These are phyloP conservation scores for Candida railenensis DNA, from an alignment of 805 yeast genomes.

Conservation along the genomic window DNA sequence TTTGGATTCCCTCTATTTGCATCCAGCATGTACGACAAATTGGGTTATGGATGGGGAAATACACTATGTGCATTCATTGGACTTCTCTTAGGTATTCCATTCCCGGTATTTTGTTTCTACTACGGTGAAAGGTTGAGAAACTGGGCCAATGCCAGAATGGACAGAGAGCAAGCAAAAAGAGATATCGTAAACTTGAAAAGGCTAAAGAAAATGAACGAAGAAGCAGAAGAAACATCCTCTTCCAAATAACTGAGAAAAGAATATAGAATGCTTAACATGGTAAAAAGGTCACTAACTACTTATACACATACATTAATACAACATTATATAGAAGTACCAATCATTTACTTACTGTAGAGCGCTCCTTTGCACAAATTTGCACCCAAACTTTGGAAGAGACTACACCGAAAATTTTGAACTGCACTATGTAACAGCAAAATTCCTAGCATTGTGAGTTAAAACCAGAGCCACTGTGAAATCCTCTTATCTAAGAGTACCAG, in stretches of 20 bases:
- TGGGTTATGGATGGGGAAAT: constrained; percentile 74
- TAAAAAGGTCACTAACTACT: too few species aligned
- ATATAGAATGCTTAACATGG: too few species aligned
- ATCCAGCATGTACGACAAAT: constrained; percentile 48
- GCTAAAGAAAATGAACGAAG: constrained; percentile 19
- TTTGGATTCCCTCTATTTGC: constrained; percentile 71
- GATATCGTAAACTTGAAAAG: constrained; percentile 42
- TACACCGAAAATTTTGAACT: too few species aligned
- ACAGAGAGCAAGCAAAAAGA: constrained; percentile 43
- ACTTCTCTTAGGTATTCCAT: constrained; percentile 61
- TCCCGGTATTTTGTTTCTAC: constrained; percentile 56
- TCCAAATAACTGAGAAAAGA: neutral
- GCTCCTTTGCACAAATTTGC: neutral
- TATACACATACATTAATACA: too few species aligned
- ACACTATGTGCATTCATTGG: constrained; percentile 60
- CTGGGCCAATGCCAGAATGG: constrained; percentile 57
- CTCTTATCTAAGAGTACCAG: too few species aligned
- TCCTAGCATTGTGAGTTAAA: too few species aligned
- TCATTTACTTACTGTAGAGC: too few species aligned
- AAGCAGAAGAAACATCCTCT: neutral
- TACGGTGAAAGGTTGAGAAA: constrained; percentile 57
- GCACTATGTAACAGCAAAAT: too few species aligned
- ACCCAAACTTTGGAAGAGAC: neutral
- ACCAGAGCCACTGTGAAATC: too few species aligned
- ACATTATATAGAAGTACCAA: too few species aligned